Conservation (phyloP, 352 stramenopile species). For the Pilasporangium apinafurcum region DNA sequence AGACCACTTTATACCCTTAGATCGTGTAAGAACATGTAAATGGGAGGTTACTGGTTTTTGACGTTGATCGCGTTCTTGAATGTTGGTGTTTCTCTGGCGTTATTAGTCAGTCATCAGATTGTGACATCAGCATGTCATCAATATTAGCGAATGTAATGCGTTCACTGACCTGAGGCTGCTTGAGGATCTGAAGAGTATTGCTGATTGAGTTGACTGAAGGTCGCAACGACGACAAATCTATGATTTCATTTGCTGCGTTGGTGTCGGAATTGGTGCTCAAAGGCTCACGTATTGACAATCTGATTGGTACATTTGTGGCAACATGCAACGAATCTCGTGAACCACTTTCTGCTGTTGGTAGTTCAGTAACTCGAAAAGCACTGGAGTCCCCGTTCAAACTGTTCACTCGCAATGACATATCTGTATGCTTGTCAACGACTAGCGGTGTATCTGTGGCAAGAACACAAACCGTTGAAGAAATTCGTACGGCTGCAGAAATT, state of each 20-base stretch:
- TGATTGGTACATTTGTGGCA: no score
- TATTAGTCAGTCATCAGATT: neutral
- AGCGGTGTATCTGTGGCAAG: conserved; percentile 10
- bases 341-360: no score
- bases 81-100: neutral
- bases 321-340: no score
- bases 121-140: neutral
- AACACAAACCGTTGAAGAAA: conserved; percentile 4
- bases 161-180: conserved; percentile 1
- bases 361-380: no score
- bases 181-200: conserved; percentile 30
- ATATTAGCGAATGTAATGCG: neutral
- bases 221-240: conserved; percentile 36
- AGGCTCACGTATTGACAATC: no score
- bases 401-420: no score
- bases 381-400: no score
- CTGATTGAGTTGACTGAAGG: conserved; percentile 14
- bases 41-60: conserved; percentile 8
- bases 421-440: no score
- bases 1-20: conserved; percentile 11
- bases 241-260: conserved; percentile 5
- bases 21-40: conserved; percentile 14
- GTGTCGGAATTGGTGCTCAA: no score
- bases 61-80: neutral
- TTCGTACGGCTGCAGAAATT: neutral